These are phyloP conservation scores for Cystobasidium slooffiae DNA, from an alignment of 1,284 basidiomycete genomes.

Conservation along the genomic window DNA sequence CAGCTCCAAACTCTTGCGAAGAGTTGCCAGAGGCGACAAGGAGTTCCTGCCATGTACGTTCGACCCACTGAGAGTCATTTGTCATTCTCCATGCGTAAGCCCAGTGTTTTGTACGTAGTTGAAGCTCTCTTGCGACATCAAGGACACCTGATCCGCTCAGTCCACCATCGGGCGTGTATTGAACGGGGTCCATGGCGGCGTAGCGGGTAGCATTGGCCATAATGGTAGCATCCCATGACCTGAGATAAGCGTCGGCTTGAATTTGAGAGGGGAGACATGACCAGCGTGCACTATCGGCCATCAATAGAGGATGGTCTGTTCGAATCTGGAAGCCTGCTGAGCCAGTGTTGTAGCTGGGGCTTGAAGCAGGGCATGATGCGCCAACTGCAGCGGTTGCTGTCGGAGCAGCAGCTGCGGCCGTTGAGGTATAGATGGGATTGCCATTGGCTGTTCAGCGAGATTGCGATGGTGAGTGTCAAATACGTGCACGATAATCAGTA, in stretches of 20 bases:
- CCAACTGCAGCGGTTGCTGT: constrained; percentile 63
- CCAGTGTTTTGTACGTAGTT: constrained; percentile 88
- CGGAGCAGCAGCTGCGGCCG: constrained; percentile 74
- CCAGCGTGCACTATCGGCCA: constrained; percentile 95
- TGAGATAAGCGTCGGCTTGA: constrained; percentile 79
- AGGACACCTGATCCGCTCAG: constrained; percentile 79
- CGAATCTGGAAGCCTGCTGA: constrained; percentile 68
- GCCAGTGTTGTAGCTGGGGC: constrained; percentile 60
- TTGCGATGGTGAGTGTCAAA: not conserved
- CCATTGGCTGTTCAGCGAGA: constrained; percentile 43
- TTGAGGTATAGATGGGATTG: constrained; percentile 59
- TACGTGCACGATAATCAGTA: not conserved
- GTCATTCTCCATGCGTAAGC: constrained; percentile 89
- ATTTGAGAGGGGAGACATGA: constrained; percentile 77
- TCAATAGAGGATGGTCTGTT: constrained; percentile 82
- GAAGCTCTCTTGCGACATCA: constrained; percentile 86
- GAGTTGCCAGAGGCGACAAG: constrained; percentile 67
- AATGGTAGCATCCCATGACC: constrained; percentile 88
- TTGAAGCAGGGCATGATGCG: constrained; percentile 31
- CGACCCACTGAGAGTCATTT: constrained; percentile 82
- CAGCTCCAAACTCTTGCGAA: constrained; percentile 68
- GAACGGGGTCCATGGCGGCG: constrained; percentile 59
- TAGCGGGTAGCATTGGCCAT: constrained; percentile 82
- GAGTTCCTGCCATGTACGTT: constrained; percentile 82
- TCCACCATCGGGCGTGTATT: constrained; percentile 75